Base-by-base conservation (phyloP, 2,329 filamentous ascomycete genomes). In the Calonectria crousiana region DNA sequence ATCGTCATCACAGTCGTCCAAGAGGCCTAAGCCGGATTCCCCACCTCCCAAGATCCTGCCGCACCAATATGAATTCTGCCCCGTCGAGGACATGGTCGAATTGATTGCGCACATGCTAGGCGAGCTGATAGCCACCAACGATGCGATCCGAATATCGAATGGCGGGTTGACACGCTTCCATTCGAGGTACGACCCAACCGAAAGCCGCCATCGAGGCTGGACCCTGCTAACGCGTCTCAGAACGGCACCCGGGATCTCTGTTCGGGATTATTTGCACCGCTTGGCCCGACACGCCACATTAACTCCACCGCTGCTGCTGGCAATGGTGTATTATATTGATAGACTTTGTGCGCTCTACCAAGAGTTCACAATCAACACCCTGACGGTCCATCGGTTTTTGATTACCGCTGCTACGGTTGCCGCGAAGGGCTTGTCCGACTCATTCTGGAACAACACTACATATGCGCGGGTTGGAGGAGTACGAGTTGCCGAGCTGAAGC, bases 321-420 rank as follows among this genome's bases (percentile, higher is more conserved):
- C 96, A 79, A 98, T 99, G 95, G 97, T 99, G 72, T 99, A 97
- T 83, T 99, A 98, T 82, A 98, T 99, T 81, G 97, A 99, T 86
- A 93, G 95, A 38, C 90, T 99, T 28, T 99, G 96, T 85, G 93
- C 95, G 14, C 89, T 98, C 73, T 99, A 98, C 83, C 94, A 95
- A 4, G 94, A 96, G 60, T 99, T 99, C 84, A 98, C 96, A 34
- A 97, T 99, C 79, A 98, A 96, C 83, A 98, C 95, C 60, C 89
- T 99, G 26, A 99, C 97, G 0, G 96, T 99, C 4, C 97, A 99
- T 86, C 95, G 97, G 11, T 99, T 98, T 82, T 90, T 99, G 13
- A 99, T 99, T 78, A 97, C 96, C 2, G 95, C 96, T 26, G 96
- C 96, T 13, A 98, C 97, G 0, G 97, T 99, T 6, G 97, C 96